Evolutionary conservation across 2,329 filamentous ascomycete genomes (phyloP), one percentile per base, ranked within the genome.

Genomic region (Clarireedia homoeocarpa): DNA sequence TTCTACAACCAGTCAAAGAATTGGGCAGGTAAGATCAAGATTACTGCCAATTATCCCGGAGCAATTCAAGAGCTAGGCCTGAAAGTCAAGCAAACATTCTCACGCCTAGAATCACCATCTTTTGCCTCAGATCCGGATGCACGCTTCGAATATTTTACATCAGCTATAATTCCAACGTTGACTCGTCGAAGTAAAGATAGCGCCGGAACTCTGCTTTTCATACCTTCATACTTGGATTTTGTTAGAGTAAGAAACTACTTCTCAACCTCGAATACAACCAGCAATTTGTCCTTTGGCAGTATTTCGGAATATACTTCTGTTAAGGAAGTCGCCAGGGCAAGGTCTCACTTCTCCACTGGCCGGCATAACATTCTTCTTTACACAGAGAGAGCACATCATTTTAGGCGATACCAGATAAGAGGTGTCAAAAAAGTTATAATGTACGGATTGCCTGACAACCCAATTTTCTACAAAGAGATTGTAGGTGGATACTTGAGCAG

Each of bases 351-450:
- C 72, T 75, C 90, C 61, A 87, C 77, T 40, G 94, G 91, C 5
- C 80, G 91, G 15, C 88, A 96, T 69, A 83, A 83, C 20, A 80
- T 97, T 17, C 73, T 99, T 40, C 76, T 99, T 15, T 99, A 97
- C 73, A 95, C 91, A 2, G 92, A 95, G 70, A 85, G 94, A 58
- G 89, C 91, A n/a, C 94, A 99, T 72, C 94, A 99, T 72, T 97
- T 97, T 77, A 84, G 90, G 50, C 81, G 94, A n/a, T 91, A 94
- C 68, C 81, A 82, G 62, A 78, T 99, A 53, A 81, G 83, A 38
- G 94, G 94, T 23, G 90, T 94, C 14, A 85, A 85, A 70, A 79
- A 85, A 42, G 81, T 97, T n/a, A 79, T 96, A 51, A 86, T 96
- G 77, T 97, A 97, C 70, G 88, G 85, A 1, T 71, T 96, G 34